Evolutionary conservation across 1,284 basidiomycete species (phyloP), one percentile per base, ranked within the genome.

Genomic region (Boletus mariae): DNA sequence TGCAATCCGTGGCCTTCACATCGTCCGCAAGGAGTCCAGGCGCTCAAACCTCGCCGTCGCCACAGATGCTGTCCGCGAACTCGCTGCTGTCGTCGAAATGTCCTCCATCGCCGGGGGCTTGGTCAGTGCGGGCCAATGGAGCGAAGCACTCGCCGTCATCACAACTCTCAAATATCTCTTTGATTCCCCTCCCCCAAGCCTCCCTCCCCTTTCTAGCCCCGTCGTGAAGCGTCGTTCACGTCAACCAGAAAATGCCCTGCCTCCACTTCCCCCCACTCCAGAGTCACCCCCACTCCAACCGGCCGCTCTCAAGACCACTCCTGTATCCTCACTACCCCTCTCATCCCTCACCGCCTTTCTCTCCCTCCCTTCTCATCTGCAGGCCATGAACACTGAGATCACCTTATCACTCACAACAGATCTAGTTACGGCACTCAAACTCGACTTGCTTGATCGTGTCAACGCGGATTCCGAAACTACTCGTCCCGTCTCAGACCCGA

Each of bases 81-180:
- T 97, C 5, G 78, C 78, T 13, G 83, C 82, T 17, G 81, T 93
- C 12, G 81, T 89, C 52, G 90, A 93, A 62, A 86, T 91, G 75
- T 77, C 85, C 0, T 79, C 79, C 4, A 76, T 91, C 26, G 84
- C 88, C 20, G 82, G 79, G 57, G 79, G 82, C 44, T 70, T 96
- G 46, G 90, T 92, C 15, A 79, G 80, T 45, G 84, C 85, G 26
- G 92, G 91, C 1, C 90, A 95, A 62, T 96, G 92, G 88, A 82
- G 82, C 11, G 86, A 90, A 45, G 92, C 92, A 7, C 71, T 97
- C 54, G 79, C 80, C 45, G 80, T 93, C 17, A 80, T 94, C 42
- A 87, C 91, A 53, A 83, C 85, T 53, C 72, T 97, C 44, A 80
- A 88, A 49, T 70, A 72, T 45, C 76, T 93, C 69, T 92, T 89